Conservation (phyloP, 2,329 filamentous ascomycete genomes). For the Monilinia vaccinii-corymbosi region DNA sequence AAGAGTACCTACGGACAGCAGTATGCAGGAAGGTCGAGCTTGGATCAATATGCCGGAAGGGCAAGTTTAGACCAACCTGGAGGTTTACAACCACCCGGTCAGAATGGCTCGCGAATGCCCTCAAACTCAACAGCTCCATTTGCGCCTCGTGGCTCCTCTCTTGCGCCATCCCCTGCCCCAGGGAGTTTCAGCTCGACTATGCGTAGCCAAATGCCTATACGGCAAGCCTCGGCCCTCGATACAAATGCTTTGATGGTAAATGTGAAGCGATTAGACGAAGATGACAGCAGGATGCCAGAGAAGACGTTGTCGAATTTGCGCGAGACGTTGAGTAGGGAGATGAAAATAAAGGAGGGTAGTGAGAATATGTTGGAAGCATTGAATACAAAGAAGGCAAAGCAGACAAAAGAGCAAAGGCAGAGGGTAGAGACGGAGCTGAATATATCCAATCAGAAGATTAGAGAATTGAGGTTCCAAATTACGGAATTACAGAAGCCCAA, state of each 20-base stretch:
- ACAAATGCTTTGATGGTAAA: constrained; percentile 39
- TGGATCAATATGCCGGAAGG: constrained; percentile 42
- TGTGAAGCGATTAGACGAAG: constrained; percentile 54
- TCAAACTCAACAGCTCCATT: constrained; percentile 51
- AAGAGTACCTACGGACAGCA: constrained; percentile 41
- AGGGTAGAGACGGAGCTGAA: constrained; percentile 82
- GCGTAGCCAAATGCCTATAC: constrained; percentile 59
- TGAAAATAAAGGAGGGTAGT: constrained; percentile 95
- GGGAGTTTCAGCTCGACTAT: constrained; percentile 89
- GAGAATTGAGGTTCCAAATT: constrained; percentile 51
- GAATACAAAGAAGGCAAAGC: constrained; percentile 90
- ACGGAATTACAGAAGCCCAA: constrained; percentile 48
- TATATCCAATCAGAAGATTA: constrained; percentile 69
- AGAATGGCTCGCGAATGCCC: constrained; percentile 41
- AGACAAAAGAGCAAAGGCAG: constrained; percentile 75
- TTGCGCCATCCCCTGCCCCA: constrained; percentile 60
- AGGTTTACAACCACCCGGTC: constrained; percentile 37
- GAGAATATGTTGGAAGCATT: constrained; percentile 96
- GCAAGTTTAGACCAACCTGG: constrained; percentile 49
- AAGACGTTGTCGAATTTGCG: constrained; percentile 66
- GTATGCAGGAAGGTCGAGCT: constrained; percentile 37
- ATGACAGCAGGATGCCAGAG: constrained; percentile 52
- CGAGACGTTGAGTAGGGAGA: constrained; percentile 85
- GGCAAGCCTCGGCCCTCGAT: constrained; percentile 52
- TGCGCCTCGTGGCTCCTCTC: constrained; percentile 57